Percentiles rank a stretch among this genome's conserved stretches.
Evolutionary conservation across 2,329 filamentous ascomycete genomes (phyloP).

Genomic region (Xylaria digitata): DNA sequence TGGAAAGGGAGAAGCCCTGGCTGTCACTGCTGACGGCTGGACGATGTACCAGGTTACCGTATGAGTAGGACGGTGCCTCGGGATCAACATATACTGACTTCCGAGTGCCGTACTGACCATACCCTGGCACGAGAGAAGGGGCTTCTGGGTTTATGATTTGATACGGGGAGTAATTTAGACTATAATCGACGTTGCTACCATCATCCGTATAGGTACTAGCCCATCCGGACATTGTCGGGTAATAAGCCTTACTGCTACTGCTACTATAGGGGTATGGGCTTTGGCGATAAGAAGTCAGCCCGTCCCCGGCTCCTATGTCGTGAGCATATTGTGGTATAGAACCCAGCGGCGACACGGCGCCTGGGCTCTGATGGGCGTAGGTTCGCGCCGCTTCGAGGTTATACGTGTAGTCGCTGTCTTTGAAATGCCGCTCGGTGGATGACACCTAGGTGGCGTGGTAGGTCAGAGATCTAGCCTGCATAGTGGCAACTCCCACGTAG

Average conservation of each 20-base stretch:
- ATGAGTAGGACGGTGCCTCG: slow-evolving; percentile 50
- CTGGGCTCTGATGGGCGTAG: slow-evolving; percentile 48
- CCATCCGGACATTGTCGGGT: slow-evolving; percentile 52
- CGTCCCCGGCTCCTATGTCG: slow-evolving; percentile 50
- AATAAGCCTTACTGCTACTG: slow-evolving; percentile 48
- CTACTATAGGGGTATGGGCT: slow-evolving; percentile 49
- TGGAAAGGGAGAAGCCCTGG: slow-evolving; percentile 55
- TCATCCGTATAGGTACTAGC: slow-evolving; percentile 53
- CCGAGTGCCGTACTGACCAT: slow-evolving; percentile 47
- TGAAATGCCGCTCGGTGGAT: slow-evolving; percentile 53
- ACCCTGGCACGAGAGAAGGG: slow-evolving; percentile 49
- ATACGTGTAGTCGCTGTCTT: slow-evolving; percentile 53
- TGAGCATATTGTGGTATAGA: slow-evolving; percentile 51
- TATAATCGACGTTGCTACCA: slow-evolving; percentile 49
- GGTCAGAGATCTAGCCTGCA: slow-evolving; percentile 14
- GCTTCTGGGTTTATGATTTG: slow-evolving; percentile 53
- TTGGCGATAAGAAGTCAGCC: slow-evolving; percentile 51
- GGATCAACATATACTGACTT: slow-evolving; percentile 54
- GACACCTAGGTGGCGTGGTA: slow-evolving; percentile 49
- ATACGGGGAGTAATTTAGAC: slow-evolving; percentile 51
- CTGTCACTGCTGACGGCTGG: slow-evolving; percentile 50
- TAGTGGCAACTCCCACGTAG: slow-evolving; percentile 5
- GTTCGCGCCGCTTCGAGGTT: slow-evolving; percentile 52
- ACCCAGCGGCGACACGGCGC: slow-evolving; percentile 46
- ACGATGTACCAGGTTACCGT: slow-evolving; percentile 53